Percentiles rank a stretch among this genome's conserved stretches.
Evolutionary conservation across 805 yeast genomes (phyloP).

Genomic region (Saccharomycopsis guyanensis): DNA sequence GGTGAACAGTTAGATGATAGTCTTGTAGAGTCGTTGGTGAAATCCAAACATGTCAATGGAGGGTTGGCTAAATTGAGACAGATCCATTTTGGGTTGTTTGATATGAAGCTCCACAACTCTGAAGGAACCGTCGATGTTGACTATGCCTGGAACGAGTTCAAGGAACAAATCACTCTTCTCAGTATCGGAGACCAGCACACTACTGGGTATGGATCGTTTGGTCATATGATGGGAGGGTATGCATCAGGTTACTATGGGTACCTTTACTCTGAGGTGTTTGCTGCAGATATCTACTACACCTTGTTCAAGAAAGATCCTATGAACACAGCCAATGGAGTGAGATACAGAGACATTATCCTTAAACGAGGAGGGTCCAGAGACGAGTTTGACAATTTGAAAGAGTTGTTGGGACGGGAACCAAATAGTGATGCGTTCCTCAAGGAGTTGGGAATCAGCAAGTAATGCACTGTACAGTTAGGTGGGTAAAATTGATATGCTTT

Average conservation of each 20-base stretch:
- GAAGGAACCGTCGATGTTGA: slow-evolving; percentile 34
- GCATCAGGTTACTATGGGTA: slow-evolving; percentile 84
- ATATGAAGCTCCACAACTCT: slow-evolving; percentile 59
- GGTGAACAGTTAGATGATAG: slow-evolving; percentile 50
- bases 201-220: slow-evolving; percentile 67
- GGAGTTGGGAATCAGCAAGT: slow-evolving; percentile 50
- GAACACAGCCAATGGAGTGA: slow-evolving; percentile 49
- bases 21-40: slow-evolving; percentile 48
- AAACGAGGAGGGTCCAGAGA: slow-evolving; percentile 72
- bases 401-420: slow-evolving; percentile 70
- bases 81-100: slow-evolving; percentile 71
- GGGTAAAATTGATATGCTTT: no score
- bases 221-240: slow-evolving; percentile 80
- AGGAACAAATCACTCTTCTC: slow-evolving; percentile 52
- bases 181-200: slow-evolving; percentile 45
- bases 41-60: slow-evolving; percentile 68
- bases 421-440: slow-evolving; percentile 60
- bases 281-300: slow-evolving; percentile 71
- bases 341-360: slow-evolving; percentile 63
- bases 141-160: slow-evolving; percentile 50
- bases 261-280: slow-evolving; percentile 78
- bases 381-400: slow-evolving; percentile 53
- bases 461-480: no score
- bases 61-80: slow-evolving; percentile 69
- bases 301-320: slow-evolving; percentile 62